Conservation (phyloP, 306 rosid species). For the Dalbergia cultrata region DNA sequence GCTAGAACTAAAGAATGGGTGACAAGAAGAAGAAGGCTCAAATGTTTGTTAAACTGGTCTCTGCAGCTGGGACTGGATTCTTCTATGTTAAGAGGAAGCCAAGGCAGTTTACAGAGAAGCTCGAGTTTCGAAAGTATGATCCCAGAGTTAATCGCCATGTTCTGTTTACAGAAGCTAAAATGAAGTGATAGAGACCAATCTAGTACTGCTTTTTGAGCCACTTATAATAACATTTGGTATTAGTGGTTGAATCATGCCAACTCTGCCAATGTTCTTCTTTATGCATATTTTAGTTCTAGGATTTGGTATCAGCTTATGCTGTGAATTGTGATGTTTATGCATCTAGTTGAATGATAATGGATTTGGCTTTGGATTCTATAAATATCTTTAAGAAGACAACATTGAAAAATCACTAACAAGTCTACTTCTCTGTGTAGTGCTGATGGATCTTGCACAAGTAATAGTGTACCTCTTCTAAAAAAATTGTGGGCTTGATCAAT, state of each 20-base stretch:
- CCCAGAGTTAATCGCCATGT: constrained; percentile 93
- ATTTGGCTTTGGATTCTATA: background rate
- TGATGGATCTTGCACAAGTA: background rate
- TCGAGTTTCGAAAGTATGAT: constrained; percentile 86
- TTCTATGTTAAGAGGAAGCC: constrained; percentile 97
- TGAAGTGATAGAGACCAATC: constrained; percentile 66
- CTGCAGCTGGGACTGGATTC: constrained; percentile 96
- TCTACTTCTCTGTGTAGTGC: background rate
- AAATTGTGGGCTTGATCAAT: background rate
- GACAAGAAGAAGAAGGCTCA: constrained; percentile 92
- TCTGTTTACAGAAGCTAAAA: constrained; percentile 91
- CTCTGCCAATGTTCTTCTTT: background rate
- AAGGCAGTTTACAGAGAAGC: constrained; percentile 79
- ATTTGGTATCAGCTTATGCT: background rate
- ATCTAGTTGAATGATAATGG: background rate
- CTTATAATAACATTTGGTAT: background rate
- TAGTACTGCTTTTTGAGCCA: background rate
- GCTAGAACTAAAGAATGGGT: constrained; percentile 69
- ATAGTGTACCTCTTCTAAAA: background rate
- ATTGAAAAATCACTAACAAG: background rate
- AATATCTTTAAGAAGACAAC: background rate
- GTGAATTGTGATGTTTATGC: background rate
- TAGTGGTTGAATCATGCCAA: constrained; percentile 12
- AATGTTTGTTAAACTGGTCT: constrained; percentile 79
- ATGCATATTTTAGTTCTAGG: background rate